A percentile compares a stretch with the other conserved stretches of the same genome.
These are phyloP conservation scores for Vanrija pseudolonga DNA, from an alignment of 1,284 basidiomycete genomes.

Conservation along the genomic window DNA sequence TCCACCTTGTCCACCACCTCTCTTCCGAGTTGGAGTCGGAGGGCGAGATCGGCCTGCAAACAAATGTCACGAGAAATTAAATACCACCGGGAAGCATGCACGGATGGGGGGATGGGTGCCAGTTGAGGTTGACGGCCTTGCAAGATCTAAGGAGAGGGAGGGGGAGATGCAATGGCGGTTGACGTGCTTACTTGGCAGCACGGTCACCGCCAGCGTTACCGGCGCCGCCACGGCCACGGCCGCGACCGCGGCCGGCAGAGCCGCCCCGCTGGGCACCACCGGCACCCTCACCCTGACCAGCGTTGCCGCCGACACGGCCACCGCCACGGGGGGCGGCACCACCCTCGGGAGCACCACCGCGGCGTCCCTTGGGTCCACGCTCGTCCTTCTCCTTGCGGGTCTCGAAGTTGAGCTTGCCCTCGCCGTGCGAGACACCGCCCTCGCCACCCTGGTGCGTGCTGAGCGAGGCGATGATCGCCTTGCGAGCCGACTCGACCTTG, in stretches of 20 bases:
- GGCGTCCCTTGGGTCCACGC: constrained; percentile 45
- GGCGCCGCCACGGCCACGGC: constrained; percentile 17
- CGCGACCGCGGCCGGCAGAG: constrained; percentile 5
- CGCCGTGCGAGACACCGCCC: constrained; percentile 68
- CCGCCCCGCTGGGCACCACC: constrained; percentile 6
- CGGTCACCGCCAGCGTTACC: constrained; percentile 8
- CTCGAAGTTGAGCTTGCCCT: constrained; percentile 70
- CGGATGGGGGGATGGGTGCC: neutral
- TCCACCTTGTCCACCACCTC: neutral
- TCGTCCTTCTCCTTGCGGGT: constrained; percentile 84
- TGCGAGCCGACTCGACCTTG: constrained; percentile 70
- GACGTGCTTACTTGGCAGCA: constrained; percentile 8
- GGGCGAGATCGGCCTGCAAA: neutral
- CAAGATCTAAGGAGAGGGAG: neutral
- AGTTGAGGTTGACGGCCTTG: neutral
- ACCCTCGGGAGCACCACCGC: constrained; percentile 12
- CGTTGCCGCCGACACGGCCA: constrained; percentile 2
- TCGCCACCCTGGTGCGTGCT: constrained; percentile 68
- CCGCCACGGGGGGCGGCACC: constrained; percentile 5
- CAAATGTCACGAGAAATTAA: neutral
- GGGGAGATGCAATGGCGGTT: too few relatives aligned
- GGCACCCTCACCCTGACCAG: neutral
- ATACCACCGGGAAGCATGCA: neutral
- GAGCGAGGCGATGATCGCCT: constrained; percentile 74
- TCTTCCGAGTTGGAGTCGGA: neutral